Conservation (phyloP, 306 rosid genomes). For the Prunus dulcis region DNA sequence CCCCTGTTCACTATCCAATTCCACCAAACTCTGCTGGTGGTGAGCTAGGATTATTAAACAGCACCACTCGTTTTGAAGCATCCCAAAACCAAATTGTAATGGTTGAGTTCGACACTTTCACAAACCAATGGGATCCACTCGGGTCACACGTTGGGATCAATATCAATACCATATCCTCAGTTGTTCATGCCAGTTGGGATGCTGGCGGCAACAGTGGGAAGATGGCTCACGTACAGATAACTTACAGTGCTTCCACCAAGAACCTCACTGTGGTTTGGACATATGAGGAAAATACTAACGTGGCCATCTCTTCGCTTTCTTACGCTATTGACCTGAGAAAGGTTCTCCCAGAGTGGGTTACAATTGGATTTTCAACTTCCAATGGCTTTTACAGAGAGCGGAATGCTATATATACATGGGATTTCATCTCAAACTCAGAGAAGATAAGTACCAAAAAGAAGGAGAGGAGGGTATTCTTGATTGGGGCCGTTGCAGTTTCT, state of each 20-base stretch:
- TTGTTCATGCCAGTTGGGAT: neutral
- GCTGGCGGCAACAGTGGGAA: neutral
- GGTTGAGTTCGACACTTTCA: conserved; percentile 18
- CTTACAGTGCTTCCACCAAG: conserved; percentile 25
- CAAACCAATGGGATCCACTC: neutral
- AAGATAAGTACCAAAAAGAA: neutral
- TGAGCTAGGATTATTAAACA: conserved; percentile 12
- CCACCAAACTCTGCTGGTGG: conserved; percentile 8
- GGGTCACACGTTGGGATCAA: conserved; percentile 14
- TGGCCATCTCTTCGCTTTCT: conserved; percentile 2
- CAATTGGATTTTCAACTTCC: conserved; percentile 39
- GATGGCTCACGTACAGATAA: neutral
- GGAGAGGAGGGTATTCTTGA: neutral
- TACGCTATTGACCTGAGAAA: conserved; percentile 13
- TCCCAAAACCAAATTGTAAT: conserved; percentile 2
- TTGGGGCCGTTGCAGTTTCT: neutral
- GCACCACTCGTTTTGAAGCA: neutral
- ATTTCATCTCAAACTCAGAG: conserved; percentile 26
- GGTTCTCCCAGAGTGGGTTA: conserved; percentile 26
- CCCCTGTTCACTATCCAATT: neutral
- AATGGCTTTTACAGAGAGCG: neutral
- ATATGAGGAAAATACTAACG: neutral
- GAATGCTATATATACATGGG: conserved; percentile 35
- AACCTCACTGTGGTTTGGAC: conserved; percentile 21
- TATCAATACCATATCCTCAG: neutral